Evolutionary conservation across 345 rosid genomes (phyloP).

Genomic region (Citrus unshiu): DNA sequence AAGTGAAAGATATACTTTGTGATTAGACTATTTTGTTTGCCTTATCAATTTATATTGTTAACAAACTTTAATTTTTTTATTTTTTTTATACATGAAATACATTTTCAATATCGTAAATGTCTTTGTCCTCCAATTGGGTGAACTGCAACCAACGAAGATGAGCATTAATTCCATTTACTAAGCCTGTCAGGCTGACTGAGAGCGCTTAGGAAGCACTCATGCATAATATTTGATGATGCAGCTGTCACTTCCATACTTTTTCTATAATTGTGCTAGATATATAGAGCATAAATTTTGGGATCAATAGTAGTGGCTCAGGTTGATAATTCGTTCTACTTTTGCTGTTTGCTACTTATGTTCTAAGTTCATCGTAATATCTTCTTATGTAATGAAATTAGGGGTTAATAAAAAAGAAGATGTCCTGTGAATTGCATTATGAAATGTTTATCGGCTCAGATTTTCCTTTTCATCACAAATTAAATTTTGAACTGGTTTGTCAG

Average conservation of each 20-base stretch:
- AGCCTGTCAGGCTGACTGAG: too few species aligned
- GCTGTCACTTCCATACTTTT: too few species aligned
- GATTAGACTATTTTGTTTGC: neutral
- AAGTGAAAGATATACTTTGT: neutral
- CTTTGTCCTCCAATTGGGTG: too few species aligned
- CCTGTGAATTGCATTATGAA: conserved; percentile 18
- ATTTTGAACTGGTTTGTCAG: conserved; percentile 87
- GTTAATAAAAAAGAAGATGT: conserved; percentile 4
- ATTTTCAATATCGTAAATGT: too few species aligned
- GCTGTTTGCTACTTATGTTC: neutral
- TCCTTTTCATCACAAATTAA: conserved; percentile 38
- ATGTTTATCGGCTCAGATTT: conserved; percentile 26
- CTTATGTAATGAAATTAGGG: neutral
- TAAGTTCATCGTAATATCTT: neutral
- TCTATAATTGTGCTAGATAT: too few species aligned
- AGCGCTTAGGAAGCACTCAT: too few species aligned
- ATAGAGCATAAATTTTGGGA: too few species aligned
- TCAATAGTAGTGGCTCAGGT: neutral
- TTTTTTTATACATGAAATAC: too few species aligned
- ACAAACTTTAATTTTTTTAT: too few species aligned
- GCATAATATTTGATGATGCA: too few species aligned
- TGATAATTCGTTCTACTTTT: neutral
- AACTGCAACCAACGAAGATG: too few species aligned
- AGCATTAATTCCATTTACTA: too few species aligned
- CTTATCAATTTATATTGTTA: neutral